phyloP scores from a whole-genome alignment of 495 filamentous ascomycete genomes.

The Usnea hakonensis region DNA sequence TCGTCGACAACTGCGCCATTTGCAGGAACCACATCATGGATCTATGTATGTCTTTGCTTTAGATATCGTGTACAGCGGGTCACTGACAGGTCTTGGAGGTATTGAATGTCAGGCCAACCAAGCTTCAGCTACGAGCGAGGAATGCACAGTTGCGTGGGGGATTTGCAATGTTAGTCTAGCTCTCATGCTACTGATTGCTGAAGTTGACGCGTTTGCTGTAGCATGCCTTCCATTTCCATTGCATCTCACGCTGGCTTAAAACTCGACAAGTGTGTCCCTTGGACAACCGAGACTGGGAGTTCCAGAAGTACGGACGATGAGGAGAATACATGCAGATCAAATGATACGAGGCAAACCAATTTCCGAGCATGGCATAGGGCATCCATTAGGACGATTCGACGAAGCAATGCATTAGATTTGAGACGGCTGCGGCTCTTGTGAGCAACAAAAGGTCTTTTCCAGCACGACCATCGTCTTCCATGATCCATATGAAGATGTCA shows the following conservation, averaged over 20 bases:
- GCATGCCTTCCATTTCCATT: conserved; percentile 99
- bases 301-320: conserved; percentile 94
- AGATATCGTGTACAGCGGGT: conserved; percentile 5
- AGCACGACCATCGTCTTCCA: neutral
- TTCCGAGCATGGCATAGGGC: neutral
- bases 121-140: conserved; percentile 91
- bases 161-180: conserved; percentile 82
- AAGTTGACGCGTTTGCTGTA: conserved; percentile 31
- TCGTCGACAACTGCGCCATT: conserved; percentile 99
- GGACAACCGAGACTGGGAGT: conserved; percentile 98
- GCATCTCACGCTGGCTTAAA: conserved; percentile 98
- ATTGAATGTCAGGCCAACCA: conserved; percentile 99
- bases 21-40: conserved; percentile 99
- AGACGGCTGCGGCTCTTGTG: neutral
- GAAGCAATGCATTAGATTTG: neutral
- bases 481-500: neutral
- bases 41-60: conserved; percentile 55
- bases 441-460: conserved; percentile 13
- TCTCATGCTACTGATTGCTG: neutral
- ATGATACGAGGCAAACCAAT: neutral
- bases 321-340: too few relatives aligned
- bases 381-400: neutral
- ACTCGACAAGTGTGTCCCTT: conserved; percentile 98
- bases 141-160: conserved; percentile 98
- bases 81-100: conserved; percentile 44